Base-by-base conservation (phyloP, 345 rosid genomes). In the Arabidopsis arenosa region DNA sequence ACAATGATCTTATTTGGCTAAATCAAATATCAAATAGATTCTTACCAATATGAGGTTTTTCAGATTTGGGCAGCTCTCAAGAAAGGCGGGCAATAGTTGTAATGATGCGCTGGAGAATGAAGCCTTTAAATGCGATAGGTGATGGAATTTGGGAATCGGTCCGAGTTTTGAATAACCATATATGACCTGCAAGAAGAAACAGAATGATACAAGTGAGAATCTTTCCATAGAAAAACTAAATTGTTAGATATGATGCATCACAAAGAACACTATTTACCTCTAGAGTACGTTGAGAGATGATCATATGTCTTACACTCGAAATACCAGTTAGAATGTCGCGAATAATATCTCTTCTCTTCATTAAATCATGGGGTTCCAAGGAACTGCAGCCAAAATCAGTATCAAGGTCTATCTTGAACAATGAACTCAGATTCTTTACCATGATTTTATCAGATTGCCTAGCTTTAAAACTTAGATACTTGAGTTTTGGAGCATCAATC, bases 21-120 rank as follows among this genome's bases (percentile, higher is more conserved):
- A 26, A 48, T 47, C 30, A 49, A 5, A 28, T 2, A 10, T 6
- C 45, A 17, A 49, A 49, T 12, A 26, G 5, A 21, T 14, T 48
- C 18, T 71, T 60, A 71, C 59, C 61, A 72, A 6, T 18, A 49
- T 18, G 14, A 72, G 61, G 1, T 11, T 15, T 26, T 39, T 72
- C 41, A 72, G 41, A 51, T 72, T 72, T 4, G 62, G 76, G 13
- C 30, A 61, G 48, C 61, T 61, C 9, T 72, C 61, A 62, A 72
- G 61, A 72, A 61, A 72, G 14, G 5, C 9, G 28, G 43, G 68
- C 6, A 62, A 39, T 0, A 37, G 18, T 7, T 51, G 9, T 62
- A 62, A 39, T 14, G 2, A 6, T 7, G 13, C 0, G 21, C 7
- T 12, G 0, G 33, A 26, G 33, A 73, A 40, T 0, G 2, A n/a